phyloP scores from a whole-genome alignment of 139 green algal genomes.

The Zygnema circumcarinatum region DNA sequence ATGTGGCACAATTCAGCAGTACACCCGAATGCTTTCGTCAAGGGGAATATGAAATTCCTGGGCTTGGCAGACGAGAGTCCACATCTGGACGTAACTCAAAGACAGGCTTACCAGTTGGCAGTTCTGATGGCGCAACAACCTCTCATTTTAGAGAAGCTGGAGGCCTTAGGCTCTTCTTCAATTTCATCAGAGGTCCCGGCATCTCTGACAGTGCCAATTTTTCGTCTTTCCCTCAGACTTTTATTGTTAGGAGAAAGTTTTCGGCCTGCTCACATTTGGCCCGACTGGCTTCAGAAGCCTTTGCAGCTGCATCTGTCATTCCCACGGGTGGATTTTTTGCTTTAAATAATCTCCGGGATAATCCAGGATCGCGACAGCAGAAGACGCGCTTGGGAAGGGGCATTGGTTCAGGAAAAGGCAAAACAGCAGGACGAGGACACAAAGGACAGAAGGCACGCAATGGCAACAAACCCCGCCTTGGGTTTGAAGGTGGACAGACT shows the following conservation, averaged over 20 bases:
- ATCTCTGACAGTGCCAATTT: too few species aligned
- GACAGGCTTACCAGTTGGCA: too few species aligned
- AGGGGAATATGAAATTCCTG: too few species aligned
- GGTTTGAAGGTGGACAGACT: slow-evolving; percentile 85
- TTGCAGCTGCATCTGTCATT: not conserved
- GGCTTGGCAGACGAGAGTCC: too few species aligned
- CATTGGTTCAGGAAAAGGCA: slow-evolving; percentile 76
- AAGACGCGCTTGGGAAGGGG: slow-evolving; percentile 73
- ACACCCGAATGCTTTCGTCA: too few species aligned
- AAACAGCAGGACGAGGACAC: slow-evolving; percentile 78
- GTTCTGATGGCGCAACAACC: too few species aligned
- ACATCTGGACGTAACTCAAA: too few species aligned
- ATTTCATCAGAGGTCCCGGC: too few species aligned
- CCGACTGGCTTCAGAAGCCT: not conserved
- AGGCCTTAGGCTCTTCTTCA: too few species aligned
- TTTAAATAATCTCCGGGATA: slow-evolving; percentile 15
- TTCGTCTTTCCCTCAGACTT: not conserved
- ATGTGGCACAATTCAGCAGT: too few species aligned
- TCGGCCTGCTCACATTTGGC: not conserved
- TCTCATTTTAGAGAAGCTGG: too few species aligned
- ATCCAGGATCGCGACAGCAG: slow-evolving; percentile 25
- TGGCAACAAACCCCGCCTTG: slow-evolving; percentile 65
- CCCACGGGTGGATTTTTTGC: slow-evolving; percentile 15
- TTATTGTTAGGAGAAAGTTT: not conserved
- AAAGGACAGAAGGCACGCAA: slow-evolving; percentile 80